These are phyloP conservation scores for Leccinum sublutescens DNA, from an alignment of 768 basidiomycete species.

Conservation along the genomic window DNA sequence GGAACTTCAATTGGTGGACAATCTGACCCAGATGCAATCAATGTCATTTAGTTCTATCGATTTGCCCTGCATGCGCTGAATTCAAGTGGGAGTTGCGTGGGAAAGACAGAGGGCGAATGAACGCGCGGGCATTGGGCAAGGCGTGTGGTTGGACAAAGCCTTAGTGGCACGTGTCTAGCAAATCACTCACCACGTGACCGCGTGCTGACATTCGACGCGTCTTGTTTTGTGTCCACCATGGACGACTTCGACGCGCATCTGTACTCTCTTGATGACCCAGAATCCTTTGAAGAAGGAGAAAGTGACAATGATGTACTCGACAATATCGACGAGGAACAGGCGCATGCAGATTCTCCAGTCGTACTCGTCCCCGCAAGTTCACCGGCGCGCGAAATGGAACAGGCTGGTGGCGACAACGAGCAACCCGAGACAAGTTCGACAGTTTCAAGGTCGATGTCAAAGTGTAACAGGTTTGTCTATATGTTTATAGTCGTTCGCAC, in stretches of 20 bases:
- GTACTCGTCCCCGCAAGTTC: constrained; percentile 21
- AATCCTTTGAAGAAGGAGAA: constrained; percentile 5
- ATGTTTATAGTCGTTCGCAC: background rate
- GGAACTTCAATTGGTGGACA: background rate
- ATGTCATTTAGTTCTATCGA: too few relatives aligned
- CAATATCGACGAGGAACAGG: constrained; percentile 22
- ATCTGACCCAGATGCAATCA: too few relatives aligned
- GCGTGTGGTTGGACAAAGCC: too few relatives aligned
- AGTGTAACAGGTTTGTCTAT: constrained; percentile 18
- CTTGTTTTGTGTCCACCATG: constrained; percentile 9
- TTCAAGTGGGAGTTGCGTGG: too few relatives aligned
- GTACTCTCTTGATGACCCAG: constrained; percentile 22
- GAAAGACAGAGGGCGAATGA: too few relatives aligned
- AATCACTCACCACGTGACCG: background rate
- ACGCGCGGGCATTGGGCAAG: too few relatives aligned
- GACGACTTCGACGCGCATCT: constrained; percentile 26
- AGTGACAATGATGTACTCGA: constrained; percentile 25
- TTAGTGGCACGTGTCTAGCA: background rate
- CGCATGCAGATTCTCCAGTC: constrained; percentile 2
- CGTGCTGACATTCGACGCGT: constrained; percentile 5
- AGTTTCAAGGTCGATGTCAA: background rate
- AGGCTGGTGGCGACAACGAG: constrained; percentile 1
- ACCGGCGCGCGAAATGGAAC: background rate
- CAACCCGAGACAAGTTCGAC: background rate
- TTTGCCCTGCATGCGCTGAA: too few relatives aligned